Evolutionary conservation across 2,329 filamentous ascomycete genomes (phyloP).

Genomic region (Neonectria neomacrospora): DNA sequence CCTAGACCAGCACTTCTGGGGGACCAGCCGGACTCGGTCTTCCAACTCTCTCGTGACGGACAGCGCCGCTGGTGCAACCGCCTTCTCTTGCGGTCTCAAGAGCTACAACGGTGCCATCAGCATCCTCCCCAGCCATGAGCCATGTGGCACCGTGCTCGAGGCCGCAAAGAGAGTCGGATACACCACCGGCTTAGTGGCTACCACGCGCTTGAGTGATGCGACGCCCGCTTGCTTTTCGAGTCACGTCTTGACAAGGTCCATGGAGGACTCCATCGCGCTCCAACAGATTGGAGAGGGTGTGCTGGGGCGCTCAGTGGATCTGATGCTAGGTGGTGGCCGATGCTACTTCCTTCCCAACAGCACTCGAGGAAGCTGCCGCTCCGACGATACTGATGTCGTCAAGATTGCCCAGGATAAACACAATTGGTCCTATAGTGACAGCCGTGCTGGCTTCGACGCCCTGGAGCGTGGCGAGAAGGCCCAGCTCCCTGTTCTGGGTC

Average conservation of each 20-base stretch:
- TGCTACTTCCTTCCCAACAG: constrained; percentile 93
- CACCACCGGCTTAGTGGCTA: constrained; percentile 92
- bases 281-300: constrained; percentile 92
- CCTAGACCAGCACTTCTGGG: constrained; percentile 90
- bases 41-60: constrained; percentile 90
- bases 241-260: constrained; percentile 81
- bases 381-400: constrained; percentile 80
- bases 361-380: constrained; percentile 82
- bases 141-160: constrained; percentile 92
- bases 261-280: constrained; percentile 91
- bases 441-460: constrained; percentile 78
- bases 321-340: constrained; percentile 91
- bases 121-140: constrained; percentile 82
- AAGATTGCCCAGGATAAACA: constrained; percentile 76
- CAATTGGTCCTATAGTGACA: constrained; percentile 82
- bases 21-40: constrained; percentile 87
- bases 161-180: constrained; percentile 93
- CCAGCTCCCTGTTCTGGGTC: constrained; percentile 83
- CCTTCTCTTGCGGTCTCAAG: constrained; percentile 92
- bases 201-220: constrained; percentile 93
- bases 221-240: constrained; percentile 95
- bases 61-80: constrained; percentile 95
- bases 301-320: constrained; percentile 86
- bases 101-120: constrained; percentile 98
- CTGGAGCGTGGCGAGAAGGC: constrained; percentile 74